Base-by-base conservation (phyloP, 2,329 filamentous ascomycete species). In the Aspergillus carbonarius region DNA sequence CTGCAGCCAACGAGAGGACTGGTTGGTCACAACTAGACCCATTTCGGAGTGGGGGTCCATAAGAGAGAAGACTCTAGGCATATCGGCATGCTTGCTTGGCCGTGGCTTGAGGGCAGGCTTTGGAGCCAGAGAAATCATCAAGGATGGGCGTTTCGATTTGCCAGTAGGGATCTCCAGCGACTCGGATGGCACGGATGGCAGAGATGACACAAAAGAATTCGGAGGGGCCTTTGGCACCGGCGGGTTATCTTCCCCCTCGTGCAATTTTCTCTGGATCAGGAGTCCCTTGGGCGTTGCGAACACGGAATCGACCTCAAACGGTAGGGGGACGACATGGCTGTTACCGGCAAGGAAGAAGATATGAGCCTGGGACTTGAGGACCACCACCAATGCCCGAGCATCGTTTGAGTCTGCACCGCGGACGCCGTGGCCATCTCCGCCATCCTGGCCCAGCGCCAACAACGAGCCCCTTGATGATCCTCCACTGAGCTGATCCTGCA, bases 321-420 rank as follows among this genome's bases (percentile, higher is more conserved):
- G 93, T 70, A 99, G 86, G 72, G 96, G 92, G 49, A 98, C 83
- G 59, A 96, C 86, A 82, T 99, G 91, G 70, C 86, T 95, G 34
- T 91, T 88, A 18, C 93, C 93, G 1, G 90, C 86, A 37, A 98
- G 83, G 72, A 96, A 97, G 80, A 93, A 96, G 64, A 99, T 86
- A 72, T 98, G 93, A 20, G 91, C 92, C 71, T 98, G 93, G 0
- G 91, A 93, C 76, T 91, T 93, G 64, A 99, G 85, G 66, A 98
- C 90, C 51, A 99, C 90, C 7, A 98, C 91, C 61, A 99, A 78
- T 4, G 93, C 92, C 69, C 88, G 71, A 68, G 79, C 67, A 46
- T 68, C 67, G 15, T 65, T 65, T 5, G 62, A 50, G 23, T 66
- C 61, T 46, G 59, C 53, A 25, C 68, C 60, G 35, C 65, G 58